Evolutionary conservation across 1,284 basidiomycete genomes (phyloP), one percentile per base, ranked within the genome.

Genomic region (Schizopora paradoxa): DNA sequence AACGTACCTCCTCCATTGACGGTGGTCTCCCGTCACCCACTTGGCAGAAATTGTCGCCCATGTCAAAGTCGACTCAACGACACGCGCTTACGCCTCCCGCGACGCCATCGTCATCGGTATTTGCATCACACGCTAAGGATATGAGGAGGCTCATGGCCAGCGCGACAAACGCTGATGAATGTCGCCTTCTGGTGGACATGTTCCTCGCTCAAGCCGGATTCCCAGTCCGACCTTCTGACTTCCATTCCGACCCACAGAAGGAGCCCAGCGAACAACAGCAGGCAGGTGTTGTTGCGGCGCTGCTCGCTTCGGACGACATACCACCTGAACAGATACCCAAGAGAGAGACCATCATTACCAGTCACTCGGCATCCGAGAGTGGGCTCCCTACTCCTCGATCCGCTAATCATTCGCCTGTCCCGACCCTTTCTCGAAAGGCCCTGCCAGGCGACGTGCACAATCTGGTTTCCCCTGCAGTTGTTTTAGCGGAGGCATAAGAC

Each of bases 151-250:
- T 88, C 45, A 66, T 93, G n/a, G 66, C 76, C 19, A 73, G 69
- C 43, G 89, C 91, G 13, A 84, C 82, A 1, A 79, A 73, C 25
- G 84, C 77, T 31, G 81, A 86, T 50, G 91, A 94, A 67, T 92
- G 90, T 59, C 83, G 87, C 40, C 68, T 92, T 26, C 77, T 93
- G 32, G 72, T 91, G 32, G 83, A 89, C 54, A 85, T 90, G 68
- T 85, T 88, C 62, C 69, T 93, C 43, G 72, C 77, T 18, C 77
- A 79, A 56, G 76, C 76, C 48, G 81, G 83, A 18, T 55, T 61
- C 6, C 44, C 48, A 11, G 27, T 50, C 34, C 41, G 28, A 40
- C 18, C 38, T n/a, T 19, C 33, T 5, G 48, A 50, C 5, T 41
- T 46, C 34, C 36, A 18, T 26, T 33, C 40, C 14, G 48, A 46